Base-by-base conservation (phyloP, 768 basidiomycete genomes). In the Kwoniella botswanensis region DNA sequence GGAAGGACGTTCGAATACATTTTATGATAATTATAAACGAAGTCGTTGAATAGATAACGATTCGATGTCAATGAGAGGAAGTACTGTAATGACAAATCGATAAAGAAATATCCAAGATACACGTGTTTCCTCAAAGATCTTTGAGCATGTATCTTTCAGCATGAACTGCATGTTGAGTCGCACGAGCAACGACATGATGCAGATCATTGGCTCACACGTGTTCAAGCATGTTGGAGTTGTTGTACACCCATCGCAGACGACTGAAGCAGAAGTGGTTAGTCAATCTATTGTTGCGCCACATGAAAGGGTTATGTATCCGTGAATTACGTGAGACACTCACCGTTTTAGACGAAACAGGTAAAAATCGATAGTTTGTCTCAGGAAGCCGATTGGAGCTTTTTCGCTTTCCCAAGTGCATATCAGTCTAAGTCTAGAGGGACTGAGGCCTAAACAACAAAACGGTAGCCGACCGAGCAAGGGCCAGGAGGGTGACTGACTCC, bases 1-100 rank as follows among this genome's bases (percentile, higher is more conserved):
- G n/a, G 59, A n/a, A 44, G 35, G 59, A 61, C 15, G 15, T n/a
- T 17, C 35, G 35, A 12, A 42, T n/a, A 9, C 17, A 11, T n/a
- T 43, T 15, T 44, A 26, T 42, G 42, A 17, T 17, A 18, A n/a
- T 17, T 43, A 22, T 29, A 41, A 61, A 61, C 35, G 35, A 61
- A n/a, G 54, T 55, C 11, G 7, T 12, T 55, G 55, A 56, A 21
- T 61, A 61, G 59, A 61, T 61, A 55, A 52, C 50, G 50, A 64
- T 11, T 24, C 22, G 35, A 18, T 43, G 21, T 21, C 11, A 63
- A 1, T 29, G 52, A 21, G 53, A 22, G 64, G 54, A 43, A 17
- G 64, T 52, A 35, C 12, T n/a, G 62, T 41, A 26, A 29, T 61
- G 61, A 65, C 4, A 35, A 4, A 26, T 26, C 7, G 21, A 46